phyloP scores from a whole-genome alignment of 352 stramenopile species.

The Globisporangium apiculatum region DNA sequence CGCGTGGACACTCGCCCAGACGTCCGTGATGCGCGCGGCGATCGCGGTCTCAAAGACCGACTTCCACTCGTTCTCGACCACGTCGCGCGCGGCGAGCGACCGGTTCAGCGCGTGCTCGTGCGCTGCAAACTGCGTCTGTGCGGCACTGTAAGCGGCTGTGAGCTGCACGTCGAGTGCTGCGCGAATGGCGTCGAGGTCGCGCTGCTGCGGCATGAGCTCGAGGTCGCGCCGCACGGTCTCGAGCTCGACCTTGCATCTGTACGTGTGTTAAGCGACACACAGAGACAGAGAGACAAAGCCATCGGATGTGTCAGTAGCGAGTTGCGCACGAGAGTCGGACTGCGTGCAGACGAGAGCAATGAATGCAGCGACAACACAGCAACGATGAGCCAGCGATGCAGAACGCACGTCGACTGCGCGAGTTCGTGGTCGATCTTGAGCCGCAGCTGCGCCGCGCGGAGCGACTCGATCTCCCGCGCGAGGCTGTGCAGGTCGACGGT shows the following conservation, averaged over 20 bases:
- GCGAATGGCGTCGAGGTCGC: slow-evolving; percentile 34
- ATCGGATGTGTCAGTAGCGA: too few relatives aligned
- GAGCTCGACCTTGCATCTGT: slow-evolving; percentile 32
- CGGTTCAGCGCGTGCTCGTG: slow-evolving; percentile 28
- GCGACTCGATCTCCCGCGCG: slow-evolving; percentile 40
- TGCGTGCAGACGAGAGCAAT: too few relatives aligned
- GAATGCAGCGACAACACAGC: too few relatives aligned
- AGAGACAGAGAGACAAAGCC: background rate
- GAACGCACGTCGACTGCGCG: slow-evolving; percentile 21
- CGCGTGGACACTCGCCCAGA: slow-evolving; percentile 42
- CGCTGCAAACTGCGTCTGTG: slow-evolving; percentile 22
- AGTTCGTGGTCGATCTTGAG: slow-evolving; percentile 61
- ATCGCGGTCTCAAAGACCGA: slow-evolving; percentile 38
- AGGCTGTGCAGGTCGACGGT: slow-evolving; percentile 19
- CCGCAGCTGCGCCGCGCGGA: slow-evolving; percentile 43
- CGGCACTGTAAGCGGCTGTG: slow-evolving; percentile 12
- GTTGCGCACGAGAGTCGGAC: too few relatives aligned
- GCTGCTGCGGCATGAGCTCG: slow-evolving; percentile 20
- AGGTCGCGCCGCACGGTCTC: slow-evolving; percentile 31
- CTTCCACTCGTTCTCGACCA: slow-evolving; percentile 58
- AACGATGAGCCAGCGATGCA: background rate
- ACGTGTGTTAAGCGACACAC: background rate
- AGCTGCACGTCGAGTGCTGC: slow-evolving; percentile 28
- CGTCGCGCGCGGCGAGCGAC: slow-evolving; percentile 25
- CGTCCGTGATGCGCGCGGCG: slow-evolving; percentile 36